A percentile compares a stretch with the other conserved stretches of the same genome.
Conservation (phyloP, 2,329 filamentous ascomycete species). For the Apiospora saccharicola region DNA sequence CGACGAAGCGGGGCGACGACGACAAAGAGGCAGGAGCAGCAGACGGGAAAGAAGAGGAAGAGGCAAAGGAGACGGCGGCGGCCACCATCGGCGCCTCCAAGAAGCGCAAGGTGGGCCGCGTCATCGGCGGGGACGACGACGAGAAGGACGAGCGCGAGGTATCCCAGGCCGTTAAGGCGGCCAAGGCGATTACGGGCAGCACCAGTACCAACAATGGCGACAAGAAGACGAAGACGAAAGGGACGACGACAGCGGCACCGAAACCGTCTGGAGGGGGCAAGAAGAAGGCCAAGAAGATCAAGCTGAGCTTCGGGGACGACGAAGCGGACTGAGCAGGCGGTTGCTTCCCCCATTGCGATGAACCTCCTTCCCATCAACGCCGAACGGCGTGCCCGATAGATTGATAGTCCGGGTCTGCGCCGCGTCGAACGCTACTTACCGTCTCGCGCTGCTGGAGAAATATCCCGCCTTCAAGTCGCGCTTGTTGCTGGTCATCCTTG, state of each 20-base stretch:
- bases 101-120: constrained; percentile 63
- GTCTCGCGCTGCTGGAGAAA: not conserved
- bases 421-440: too few species aligned
- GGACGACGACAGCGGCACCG: constrained; percentile 31
- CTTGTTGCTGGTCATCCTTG: not conserved
- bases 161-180: constrained; percentile 31
- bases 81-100: constrained; percentile 53
- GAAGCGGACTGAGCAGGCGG: constrained; percentile 46
- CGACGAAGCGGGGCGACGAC: constrained; percentile 23
- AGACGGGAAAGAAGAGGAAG: constrained; percentile 37
- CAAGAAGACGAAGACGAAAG: constrained; percentile 28
- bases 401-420: not conserved
- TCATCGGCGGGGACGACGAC: constrained; percentile 50
- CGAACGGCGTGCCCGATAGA: not conserved
- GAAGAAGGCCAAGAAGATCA: constrained; percentile 67
- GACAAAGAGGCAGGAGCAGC: constrained; percentile 32
- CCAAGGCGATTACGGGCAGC: constrained; percentile 33
- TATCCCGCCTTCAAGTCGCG: not conserved
- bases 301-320: constrained; percentile 72
- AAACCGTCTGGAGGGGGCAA: constrained; percentile 20
- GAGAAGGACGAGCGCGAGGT: constrained; percentile 32
- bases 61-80: constrained; percentile 34
- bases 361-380: not conserved
- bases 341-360: not conserved
- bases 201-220: constrained; percentile 21